These are phyloP conservation scores for Dendrothele bispora DNA, from an alignment of 768 basidiomycete genomes.

Conservation along the genomic window DNA sequence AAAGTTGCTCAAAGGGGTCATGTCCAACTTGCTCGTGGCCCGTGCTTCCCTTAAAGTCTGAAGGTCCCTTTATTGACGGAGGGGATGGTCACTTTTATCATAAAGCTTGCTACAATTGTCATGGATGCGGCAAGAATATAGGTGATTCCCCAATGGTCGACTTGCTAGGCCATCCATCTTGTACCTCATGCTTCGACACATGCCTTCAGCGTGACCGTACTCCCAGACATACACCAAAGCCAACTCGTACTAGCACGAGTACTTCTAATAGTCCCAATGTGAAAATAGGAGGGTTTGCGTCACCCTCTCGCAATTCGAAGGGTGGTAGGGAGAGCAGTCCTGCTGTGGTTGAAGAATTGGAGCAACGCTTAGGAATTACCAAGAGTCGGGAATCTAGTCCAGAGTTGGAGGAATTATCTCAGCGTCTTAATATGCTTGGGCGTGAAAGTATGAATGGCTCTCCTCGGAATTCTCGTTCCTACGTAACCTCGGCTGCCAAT, in stretches of 20 bases:
- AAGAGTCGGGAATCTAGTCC: conserved; percentile 58
- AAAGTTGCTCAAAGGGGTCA: conserved; percentile 71
- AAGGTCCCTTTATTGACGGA: conserved; percentile 77
- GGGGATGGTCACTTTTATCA: conserved; percentile 78
- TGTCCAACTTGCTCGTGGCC: conserved; percentile 69
- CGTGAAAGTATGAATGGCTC: conserved; percentile 30
- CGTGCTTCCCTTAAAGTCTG: conserved; percentile 72
- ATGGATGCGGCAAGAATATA: conserved; percentile 70
- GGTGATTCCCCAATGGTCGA: conserved; percentile 80
- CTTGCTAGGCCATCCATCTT: conserved; percentile 78
- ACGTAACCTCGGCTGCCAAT: conserved; percentile 21
- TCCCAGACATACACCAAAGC: too few relatives aligned
- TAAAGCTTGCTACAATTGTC: conserved; percentile 76
- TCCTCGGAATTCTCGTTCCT: conserved; percentile 18
- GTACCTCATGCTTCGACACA: conserved; percentile 77
- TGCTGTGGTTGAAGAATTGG: conserved; percentile 62
- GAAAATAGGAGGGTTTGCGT: conserved; percentile 47
- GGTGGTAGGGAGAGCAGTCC: conserved; percentile 59
- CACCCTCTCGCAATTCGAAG: conserved; percentile 31
- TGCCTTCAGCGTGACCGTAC: conserved; percentile 62
- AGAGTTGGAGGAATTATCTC: conserved; percentile 49
- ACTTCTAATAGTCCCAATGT: conserved; percentile 28
- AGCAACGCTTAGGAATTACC: conserved; percentile 57
- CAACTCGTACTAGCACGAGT: conserved; percentile 24
- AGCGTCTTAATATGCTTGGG: conserved; percentile 40